Evolutionary conservation across 2,329 filamentous ascomycete genomes (phyloP), one percentile per base, ranked within the genome.

Genomic region (Aciculosporium take): DNA sequence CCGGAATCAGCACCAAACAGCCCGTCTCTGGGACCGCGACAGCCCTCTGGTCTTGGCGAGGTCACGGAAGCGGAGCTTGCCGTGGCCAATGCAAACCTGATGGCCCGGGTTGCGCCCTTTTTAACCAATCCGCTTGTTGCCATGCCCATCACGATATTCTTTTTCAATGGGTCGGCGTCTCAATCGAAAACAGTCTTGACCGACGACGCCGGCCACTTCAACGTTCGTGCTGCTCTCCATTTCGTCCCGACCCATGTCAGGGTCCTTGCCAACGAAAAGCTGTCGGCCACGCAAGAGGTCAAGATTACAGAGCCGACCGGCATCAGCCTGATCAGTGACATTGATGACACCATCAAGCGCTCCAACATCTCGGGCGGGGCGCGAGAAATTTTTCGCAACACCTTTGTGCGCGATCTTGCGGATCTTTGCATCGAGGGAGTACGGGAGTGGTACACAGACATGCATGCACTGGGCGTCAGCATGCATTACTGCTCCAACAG

Each of bases 401-500:
- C 87, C 0, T 98, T 98, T 56, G 81, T 95, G 40, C 80, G 88
- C 8, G 86, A 95, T 34, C 67, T 96, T 1, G 69, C 64, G 3
- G 86, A 89, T 45, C 68, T 96, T 35, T 86, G 79, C 0, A 78
- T 98, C 18, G 81, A 87, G 13, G 91, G 91, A 2, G 88, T 96
- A 17, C 75, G 70, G 44, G 85, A 93, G 47, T 96, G 91, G 89
- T 98, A 96, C 56, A 76, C 69, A 28, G 69, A 69, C 17, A 71
- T 98, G 62, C 72, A 82, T 30, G 69, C 78, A 17, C 76, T 89
- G 64, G 87, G 88, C 15, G 89, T 96, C 20, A 76, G 79, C 51
- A 73, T 98, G 40, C 93, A 98, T 57, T 98, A 98, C 59, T 93
- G 94, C 49, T 98, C 91, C n/a, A 98, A 98, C 61, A 94, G 89